Evolutionary conservation across 2,329 filamentous ascomycete genomes (phyloP).

Genomic region (Penicillium vulpinum): DNA sequence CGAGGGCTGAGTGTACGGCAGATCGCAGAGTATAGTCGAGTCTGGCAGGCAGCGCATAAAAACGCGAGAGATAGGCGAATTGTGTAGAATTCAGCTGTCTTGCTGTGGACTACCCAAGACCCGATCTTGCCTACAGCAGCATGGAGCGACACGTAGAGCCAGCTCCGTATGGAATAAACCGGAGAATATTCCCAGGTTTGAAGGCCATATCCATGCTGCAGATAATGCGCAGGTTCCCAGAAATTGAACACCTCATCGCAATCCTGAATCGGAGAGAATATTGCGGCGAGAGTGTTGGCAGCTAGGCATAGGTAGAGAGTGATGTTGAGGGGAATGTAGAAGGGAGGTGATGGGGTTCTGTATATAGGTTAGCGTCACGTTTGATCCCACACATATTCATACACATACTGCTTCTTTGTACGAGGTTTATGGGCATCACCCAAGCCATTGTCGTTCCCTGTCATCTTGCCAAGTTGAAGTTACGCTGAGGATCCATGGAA

Average conservation of each 20-base stretch:
- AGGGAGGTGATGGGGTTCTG: conserved; percentile 46
- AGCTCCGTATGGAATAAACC: conserved; percentile 90
- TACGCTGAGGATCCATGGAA: background rate
- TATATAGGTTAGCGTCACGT: conserved; percentile 20
- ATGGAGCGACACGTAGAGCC: conserved; percentile 84
- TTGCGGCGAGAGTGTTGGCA: conserved; percentile 72
- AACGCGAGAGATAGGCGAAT: conserved; percentile 74
- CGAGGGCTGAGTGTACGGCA: conserved; percentile 75
- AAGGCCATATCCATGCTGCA: conserved; percentile 86
- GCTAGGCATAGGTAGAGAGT: conserved; percentile 79
- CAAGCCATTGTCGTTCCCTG: conserved; percentile 8
- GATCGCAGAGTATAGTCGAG: conserved; percentile 75
- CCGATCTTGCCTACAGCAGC: conserved; percentile 68
- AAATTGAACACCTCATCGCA: conserved; percentile 99
- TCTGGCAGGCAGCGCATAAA: conserved; percentile 77
- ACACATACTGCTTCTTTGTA: conserved; percentile 30
- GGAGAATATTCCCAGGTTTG: conserved; percentile 99
- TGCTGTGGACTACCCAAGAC: conserved; percentile 54
- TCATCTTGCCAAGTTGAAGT: conserved; percentile 22
- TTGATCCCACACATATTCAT: background rate
- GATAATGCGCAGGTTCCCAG: conserved; percentile 95
- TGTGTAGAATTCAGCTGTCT: conserved; percentile 76
- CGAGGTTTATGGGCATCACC: conserved; percentile 21
- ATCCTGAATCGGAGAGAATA: conserved; percentile 89
- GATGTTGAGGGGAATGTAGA: conserved; percentile 68